Evolutionary conservation across 192 early-diverging fungal genomes (phyloP), one percentile per base, ranked within the genome.

Genomic region (Rhizoclosmatium sp.): DNA sequence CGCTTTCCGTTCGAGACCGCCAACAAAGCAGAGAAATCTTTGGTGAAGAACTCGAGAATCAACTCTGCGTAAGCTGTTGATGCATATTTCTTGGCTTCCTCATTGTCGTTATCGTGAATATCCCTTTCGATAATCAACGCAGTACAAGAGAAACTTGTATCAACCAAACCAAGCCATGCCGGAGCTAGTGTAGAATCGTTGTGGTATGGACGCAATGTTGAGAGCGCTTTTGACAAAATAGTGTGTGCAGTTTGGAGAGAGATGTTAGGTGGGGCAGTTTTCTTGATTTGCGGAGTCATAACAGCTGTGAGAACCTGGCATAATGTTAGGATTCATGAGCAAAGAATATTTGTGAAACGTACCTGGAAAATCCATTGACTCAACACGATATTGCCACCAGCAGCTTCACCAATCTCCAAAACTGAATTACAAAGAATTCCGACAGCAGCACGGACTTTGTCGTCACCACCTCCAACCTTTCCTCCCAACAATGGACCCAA

Each of bases 181-280:
- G 95, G 94, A 78, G 92, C 89, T 65, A 95, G 82, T 62, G 88
- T 85, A n/a, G 90, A 88, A 79, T 98, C 96, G 80, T 92, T 93
- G 54, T 88, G 86, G 81, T 93, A 93, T 60, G 96, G 96, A 78
- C 93, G 93, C 39, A 98, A 88, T 4, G 49, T 58, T 3, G 70
- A 72, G 31, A 72, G 51, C 19, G 54, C 21, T 58, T 72, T 72
- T 19, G 70, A 72, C 2, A 72, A 41, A 72, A 72, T 59, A 1
- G 54, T 39, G 48, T 72, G 70, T 2, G 31, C 16, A 3, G 70
- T 72, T 59, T 72, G 21, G 3, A 72, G 70, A 0, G 49, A 58
- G 16, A 72, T 54, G 39, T 72, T 72, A 3, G 70, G 58, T 19
- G 70, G 70, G 14, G 70, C 70, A 16, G 46, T 47, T 47, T 69